Base-by-base conservation (phyloP, 257 asterid genomes). In the Echites panduratus region DNA sequence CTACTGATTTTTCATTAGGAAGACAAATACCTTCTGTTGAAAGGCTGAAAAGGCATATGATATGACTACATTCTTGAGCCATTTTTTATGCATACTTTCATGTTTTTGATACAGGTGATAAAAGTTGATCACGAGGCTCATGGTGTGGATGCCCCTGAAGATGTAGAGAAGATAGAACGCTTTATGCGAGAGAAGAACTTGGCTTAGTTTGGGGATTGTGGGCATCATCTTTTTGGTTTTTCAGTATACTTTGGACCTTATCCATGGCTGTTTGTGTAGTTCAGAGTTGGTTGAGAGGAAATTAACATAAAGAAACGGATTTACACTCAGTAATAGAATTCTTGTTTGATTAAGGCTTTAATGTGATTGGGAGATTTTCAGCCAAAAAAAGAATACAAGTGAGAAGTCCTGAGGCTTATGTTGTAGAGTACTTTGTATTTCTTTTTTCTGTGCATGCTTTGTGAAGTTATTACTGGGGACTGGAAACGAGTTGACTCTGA, bases 71-170 rank as follows among this genome's bases (percentile, higher is more conserved):
- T n/a, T n/a, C n/a, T n/a, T n/a, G n/a, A n/a, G n/a, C n/a, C n/a
- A n/a, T n/a, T n/a, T n/a, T n/a, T n/a, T n/a, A n/a, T n/a, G 12
- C 61, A 4, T 53, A 13, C 5, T 72, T 26, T 35, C 32, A 40
- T 12, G 29, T 13, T 49, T 52, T 8, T 22, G 44, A 32, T 53
- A 62, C 84, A 87, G 91, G 97, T 87, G 78, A 90, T 90, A 73
- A 88, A 85, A 81, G 97, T 90, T 26, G 89, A 88, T 70, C 86
- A 88, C 32, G 96, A 88, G 35, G 80, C 89, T 61, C 95, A 88
- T 41, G 95, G 96, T 20, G 90, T 88, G 59, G 96, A 90, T 76
- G 81, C 83, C 76, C 87, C 90, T 0, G 96, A 85, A 79, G 96
- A 90, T 47, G 84, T 87, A 53, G 89, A 68, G 56, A 90, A 83